Conservation (phyloP, 345 rosid species). For the Melaleuca quinquenervia region DNA sequence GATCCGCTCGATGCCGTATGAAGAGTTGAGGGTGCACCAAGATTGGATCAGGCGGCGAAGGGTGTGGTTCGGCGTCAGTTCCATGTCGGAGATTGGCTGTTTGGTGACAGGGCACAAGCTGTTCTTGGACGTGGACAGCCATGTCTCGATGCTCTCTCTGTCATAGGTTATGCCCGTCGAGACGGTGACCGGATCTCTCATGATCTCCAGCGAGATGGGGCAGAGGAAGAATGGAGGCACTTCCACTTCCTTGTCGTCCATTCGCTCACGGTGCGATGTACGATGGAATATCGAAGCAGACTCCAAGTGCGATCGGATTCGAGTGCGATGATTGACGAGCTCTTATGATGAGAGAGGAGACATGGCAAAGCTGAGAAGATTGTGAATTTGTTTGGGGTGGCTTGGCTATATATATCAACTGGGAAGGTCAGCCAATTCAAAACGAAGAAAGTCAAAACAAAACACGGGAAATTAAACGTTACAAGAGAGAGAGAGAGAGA, state of each 20-base stretch:
- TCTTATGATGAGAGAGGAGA: neutral
- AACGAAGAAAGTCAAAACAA: conserved; percentile 1
- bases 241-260: conserved; percentile 1
- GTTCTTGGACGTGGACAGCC: conserved; percentile 5
- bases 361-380: neutral
- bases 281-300: neutral
- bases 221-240: conserved; percentile 6
- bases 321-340: neutral
- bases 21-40: conserved; percentile 89
- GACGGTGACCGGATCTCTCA: conserved; percentile 12
- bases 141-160: conserved; percentile 11
- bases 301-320: neutral
- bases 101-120: conserved; percentile 37
- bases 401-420: neutral
- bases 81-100: conserved; percentile 24
- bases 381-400: neutral
- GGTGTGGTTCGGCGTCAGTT: conserved; percentile 74
- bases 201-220: conserved; percentile 11
- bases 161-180: conserved; percentile 16
- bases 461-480: neutral
- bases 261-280: neutral
- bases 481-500: no score
- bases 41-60: conserved; percentile 80
- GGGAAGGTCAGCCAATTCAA: neutral
- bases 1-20: conserved; percentile 64